Evolutionary conservation across 106 monocot genomes (phyloP).

Genomic region (Dendrobium nobile): DNA sequence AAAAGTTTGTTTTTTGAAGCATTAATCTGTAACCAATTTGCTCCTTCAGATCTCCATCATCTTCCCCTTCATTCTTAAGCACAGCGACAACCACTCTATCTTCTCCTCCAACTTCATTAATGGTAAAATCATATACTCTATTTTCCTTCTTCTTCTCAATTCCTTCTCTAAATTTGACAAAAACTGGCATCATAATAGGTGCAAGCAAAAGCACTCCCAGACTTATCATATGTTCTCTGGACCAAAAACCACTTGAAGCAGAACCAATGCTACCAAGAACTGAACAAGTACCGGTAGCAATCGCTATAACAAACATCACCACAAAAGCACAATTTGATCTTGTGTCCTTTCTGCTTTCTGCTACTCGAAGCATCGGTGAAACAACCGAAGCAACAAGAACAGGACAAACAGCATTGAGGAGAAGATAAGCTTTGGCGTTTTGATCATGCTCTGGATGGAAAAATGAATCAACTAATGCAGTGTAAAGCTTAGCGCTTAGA

Average conservation of each 20-base stretch:
- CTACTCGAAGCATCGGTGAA: conserved; percentile 23
- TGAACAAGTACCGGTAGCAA: conserved; percentile 44
- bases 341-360: background rate
- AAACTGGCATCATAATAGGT: conserved; percentile 27
- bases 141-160: conserved; percentile 18
- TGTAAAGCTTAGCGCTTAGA: conserved; percentile 66
- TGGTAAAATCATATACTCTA: conserved; percentile 23
- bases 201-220: conserved; percentile 27
- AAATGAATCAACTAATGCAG: conserved; percentile 27
- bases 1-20: conserved; percentile 54
- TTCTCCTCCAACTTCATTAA: conserved; percentile 14
- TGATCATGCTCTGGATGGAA: background rate
- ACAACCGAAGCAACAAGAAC: conserved; percentile 26
- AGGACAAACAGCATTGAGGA: conserved; percentile 55
- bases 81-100: background rate
- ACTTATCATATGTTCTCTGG: conserved; percentile 30
- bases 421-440: conserved; percentile 44
- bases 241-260: conserved; percentile 21
- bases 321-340: conserved; percentile 15
- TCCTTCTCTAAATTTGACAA: conserved; percentile 19
- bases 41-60: background rate
- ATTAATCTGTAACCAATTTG: conserved; percentile 30
- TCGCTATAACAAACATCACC: conserved; percentile 36
- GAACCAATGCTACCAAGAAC: conserved; percentile 42
- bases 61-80: background rate